Percentiles rank a stretch among this genome's conserved stretches.
Evolutionary conservation across 2,329 filamentous ascomycete genomes (phyloP).

Genomic region (Cercospora nicotianae): DNA sequence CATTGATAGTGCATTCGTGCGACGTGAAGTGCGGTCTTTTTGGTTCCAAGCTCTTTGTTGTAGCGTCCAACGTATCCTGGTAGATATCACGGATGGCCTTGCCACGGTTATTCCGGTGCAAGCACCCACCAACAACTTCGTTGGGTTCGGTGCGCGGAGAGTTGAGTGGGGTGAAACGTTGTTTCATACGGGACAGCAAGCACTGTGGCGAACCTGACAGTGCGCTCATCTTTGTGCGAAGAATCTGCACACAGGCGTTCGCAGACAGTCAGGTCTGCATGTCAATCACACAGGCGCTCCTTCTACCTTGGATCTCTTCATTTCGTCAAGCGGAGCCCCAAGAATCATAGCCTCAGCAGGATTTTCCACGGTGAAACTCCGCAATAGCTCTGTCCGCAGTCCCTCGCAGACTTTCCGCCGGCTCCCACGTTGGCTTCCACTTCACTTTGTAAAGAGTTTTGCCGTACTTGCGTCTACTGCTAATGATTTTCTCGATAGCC

Average conservation of each 20-base stretch:
- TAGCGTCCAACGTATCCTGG: too few relatives aligned
- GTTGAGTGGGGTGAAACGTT: neutral
- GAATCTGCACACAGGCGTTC: neutral
- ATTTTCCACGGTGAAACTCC: neutral
- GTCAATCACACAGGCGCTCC: constrained; percentile 3
- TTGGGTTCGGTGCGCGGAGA: neutral
- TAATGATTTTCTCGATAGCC: neutral
- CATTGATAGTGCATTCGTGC: too few relatives aligned
- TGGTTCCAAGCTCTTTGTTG: too few relatives aligned
- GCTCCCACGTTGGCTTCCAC: constrained; percentile 2
- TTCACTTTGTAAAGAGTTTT: neutral
- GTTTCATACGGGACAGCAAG: neutral
- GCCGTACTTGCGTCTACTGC: constrained; percentile 5
- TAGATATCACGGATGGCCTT: too few relatives aligned
- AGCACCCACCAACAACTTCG: constrained; percentile 1
- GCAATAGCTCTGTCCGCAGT: constrained; percentile 5
- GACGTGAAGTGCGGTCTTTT: too few relatives aligned
- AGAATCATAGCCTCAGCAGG: neutral
- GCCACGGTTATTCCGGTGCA: neutral
- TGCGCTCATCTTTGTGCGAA: constrained; percentile 1
- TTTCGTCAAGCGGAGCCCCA: constrained; percentile 1
- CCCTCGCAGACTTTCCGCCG: constrained; percentile 7
- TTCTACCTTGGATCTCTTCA: neutral
- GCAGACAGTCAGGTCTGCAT: neutral
- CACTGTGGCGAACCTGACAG: neutral